phyloP scores from a whole-genome alignment of 371 early-diverging fungal genomes.

The Apophysomyces variabilis region DNA sequence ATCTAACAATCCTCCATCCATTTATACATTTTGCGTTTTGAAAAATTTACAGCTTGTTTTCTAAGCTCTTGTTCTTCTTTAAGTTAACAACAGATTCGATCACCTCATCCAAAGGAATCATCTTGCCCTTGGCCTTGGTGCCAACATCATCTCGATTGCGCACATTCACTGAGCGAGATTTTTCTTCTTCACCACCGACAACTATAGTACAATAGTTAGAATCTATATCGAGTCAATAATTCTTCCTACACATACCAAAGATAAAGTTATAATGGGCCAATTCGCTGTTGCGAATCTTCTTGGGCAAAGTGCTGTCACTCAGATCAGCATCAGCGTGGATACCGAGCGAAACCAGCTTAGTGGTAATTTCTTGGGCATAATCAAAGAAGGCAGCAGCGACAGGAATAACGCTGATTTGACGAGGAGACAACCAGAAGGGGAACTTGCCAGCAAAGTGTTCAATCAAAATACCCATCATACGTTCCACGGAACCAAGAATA shows the following conservation, averaged over 20 bases:
- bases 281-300: slow-evolving; percentile 91
- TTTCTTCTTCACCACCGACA: slow-evolving; percentile 94
- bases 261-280: slow-evolving; percentile 91
- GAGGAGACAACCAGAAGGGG: slow-evolving; percentile 99
- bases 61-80: slow-evolving; percentile 58
- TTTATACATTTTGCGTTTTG: neutral
- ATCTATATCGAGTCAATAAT: slow-evolving; percentile 22
- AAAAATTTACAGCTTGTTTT: slow-evolving; percentile 57
- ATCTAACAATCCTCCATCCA: neutral
- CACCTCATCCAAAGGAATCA: slow-evolving; percentile 71
- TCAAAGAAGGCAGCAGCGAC: slow-evolving; percentile 66
- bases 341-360: slow-evolving; percentile 69
- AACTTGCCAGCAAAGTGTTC: slow-evolving; percentile 95
- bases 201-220: slow-evolving; percentile 59
- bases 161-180: slow-evolving; percentile 87
- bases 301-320: slow-evolving; percentile 88
- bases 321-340: slow-evolving; percentile 90
- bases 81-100: slow-evolving; percentile 64
- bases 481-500: slow-evolving; percentile 98
- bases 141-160: slow-evolving; percentile 87
- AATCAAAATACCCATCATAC: slow-evolving; percentile 97
- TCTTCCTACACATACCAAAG: slow-evolving; percentile 43
- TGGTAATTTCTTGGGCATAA: slow-evolving; percentile 67
- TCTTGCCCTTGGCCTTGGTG: slow-evolving; percentile 82
- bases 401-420: slow-evolving; percentile 93